Evolutionary conservation across 1,139 yeast species (phyloP).

Genomic region (Scheffersomyces insectosa): DNA sequence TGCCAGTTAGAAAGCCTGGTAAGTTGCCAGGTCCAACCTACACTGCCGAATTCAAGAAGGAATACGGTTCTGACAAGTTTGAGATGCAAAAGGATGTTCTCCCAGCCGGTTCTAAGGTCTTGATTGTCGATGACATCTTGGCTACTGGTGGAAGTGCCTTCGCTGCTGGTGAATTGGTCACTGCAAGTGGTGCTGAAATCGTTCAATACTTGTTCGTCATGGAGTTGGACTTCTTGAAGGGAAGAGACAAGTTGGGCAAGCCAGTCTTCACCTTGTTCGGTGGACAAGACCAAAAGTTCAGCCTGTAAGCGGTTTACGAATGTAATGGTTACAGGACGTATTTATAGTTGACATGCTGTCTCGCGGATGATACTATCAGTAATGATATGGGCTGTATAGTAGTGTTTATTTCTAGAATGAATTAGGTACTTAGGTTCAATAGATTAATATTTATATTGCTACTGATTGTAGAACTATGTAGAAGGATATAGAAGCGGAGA

Average conservation of each 20-base stretch:
- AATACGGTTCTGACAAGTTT: constrained; percentile 86
- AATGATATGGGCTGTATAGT: no score
- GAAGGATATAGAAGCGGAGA: no score
- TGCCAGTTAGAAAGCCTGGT: constrained; percentile 93
- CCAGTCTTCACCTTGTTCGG: constrained; percentile 85
- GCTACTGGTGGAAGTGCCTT: constrained; percentile 98
- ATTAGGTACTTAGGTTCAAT: no score
- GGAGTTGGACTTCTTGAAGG: constrained; percentile 94
- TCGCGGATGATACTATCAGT: no score
- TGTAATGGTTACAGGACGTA: no score
- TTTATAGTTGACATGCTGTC: no score
- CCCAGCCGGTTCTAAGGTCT: constrained; percentile 75
- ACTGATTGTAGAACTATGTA: no score
- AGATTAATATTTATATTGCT: no score
- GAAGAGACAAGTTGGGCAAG: constrained; percentile 82
- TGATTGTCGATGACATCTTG: constrained; percentile 91
- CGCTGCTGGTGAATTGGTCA: constrained; percentile 88
- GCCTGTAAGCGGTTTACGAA: constrained; percentile 1
- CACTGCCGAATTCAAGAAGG: constrained; percentile 79
- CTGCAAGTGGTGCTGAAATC: constrained; percentile 55
- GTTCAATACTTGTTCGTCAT: constrained; percentile 82
- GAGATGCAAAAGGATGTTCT: constrained; percentile 86
- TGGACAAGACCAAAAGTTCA: constrained; percentile 66
- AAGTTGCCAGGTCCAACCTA: constrained; percentile 87
- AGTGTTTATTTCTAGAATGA: no score